Percentiles rank a stretch among this genome's conserved stretches.
Conservation (phyloP, 495 filamentous ascomycete species). For the Tuber brumale region DNA sequence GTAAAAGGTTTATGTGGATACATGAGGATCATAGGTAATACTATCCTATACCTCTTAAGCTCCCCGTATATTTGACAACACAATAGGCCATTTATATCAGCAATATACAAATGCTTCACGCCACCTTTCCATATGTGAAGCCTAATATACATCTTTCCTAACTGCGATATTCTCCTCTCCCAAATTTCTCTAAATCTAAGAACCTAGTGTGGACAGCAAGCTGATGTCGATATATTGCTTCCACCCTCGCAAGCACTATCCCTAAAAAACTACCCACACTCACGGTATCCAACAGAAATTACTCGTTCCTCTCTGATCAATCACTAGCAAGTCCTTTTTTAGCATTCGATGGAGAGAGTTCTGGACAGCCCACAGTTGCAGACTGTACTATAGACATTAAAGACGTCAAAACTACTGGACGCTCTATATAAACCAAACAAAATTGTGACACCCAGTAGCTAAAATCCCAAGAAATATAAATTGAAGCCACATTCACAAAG, state of each 20-base stretch:
- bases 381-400: background rate
- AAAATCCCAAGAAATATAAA: background rate
- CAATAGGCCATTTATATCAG: background rate
- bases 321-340: background rate
- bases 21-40: too few relatives aligned
- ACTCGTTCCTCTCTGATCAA: background rate
- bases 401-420: background rate
- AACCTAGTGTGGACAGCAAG: background rate
- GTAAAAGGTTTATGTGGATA: too few relatives aligned
- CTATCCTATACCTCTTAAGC: too few relatives aligned
- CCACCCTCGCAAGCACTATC: background rate
- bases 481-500: background rate
- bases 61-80: too few relatives aligned
- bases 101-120: too few relatives aligned
- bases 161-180: background rate
- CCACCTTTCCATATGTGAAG: too few relatives aligned
- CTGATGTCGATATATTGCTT: background rate
- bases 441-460: too few relatives aligned
- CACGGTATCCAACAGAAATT: background rate
- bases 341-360: background rate
- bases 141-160: background rate
- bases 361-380: too few relatives aligned
- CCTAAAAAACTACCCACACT: background rate
- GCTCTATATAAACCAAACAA: background rate
- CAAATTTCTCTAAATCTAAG: background rate